Evolutionary conservation across 2,329 filamentous ascomycete genomes (phyloP).

Genomic region (Neoarthrinium moseri): DNA sequence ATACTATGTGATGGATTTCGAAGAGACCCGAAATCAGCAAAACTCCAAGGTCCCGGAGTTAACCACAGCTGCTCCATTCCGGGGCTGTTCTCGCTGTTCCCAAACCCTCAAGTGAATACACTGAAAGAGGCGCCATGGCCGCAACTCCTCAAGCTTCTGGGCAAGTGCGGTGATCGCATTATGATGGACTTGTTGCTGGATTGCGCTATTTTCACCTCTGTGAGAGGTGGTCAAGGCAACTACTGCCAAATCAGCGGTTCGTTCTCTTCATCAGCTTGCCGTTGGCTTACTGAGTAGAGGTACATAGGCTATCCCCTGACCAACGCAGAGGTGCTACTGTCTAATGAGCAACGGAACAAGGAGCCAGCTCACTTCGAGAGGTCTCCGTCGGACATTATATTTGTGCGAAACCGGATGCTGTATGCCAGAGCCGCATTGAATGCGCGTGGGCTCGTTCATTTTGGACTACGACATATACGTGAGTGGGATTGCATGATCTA

Average conservation of each 20-base stretch:
- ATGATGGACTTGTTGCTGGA: constrained; percentile 77
- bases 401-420: constrained; percentile 82
- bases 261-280: constrained; percentile 20
- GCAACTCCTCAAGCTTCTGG: constrained; percentile 70
- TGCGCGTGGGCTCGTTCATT: constrained; percentile 62
- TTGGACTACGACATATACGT: constrained; percentile 82
- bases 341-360: not conserved
- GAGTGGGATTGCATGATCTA: constrained; percentile 33
- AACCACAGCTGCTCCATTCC: constrained; percentile 50
- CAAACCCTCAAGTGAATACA: constrained; percentile 67
- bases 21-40: constrained; percentile 33
- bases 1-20: constrained; percentile 83
- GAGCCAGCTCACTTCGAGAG: constrained; percentile 15
- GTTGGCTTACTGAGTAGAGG: not conserved
- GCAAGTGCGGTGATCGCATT: constrained; percentile 70
- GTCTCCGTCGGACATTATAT: constrained; percentile 60
- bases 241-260: constrained; percentile 78
- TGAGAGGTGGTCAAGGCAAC: constrained; percentile 61
- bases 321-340: constrained; percentile 35
- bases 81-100: constrained; percentile 61
- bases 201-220: constrained; percentile 69
- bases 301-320: constrained; percentile 48
- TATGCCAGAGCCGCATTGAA: constrained; percentile 77
- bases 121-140: constrained; percentile 76
- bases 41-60: constrained; percentile 23